A percentile compares a stretch with the other conserved stretches of the same genome.
These are phyloP conservation scores for Geotrichum restrictum DNA, from an alignment of 1,139 yeast species.

Conservation along the genomic window DNA sequence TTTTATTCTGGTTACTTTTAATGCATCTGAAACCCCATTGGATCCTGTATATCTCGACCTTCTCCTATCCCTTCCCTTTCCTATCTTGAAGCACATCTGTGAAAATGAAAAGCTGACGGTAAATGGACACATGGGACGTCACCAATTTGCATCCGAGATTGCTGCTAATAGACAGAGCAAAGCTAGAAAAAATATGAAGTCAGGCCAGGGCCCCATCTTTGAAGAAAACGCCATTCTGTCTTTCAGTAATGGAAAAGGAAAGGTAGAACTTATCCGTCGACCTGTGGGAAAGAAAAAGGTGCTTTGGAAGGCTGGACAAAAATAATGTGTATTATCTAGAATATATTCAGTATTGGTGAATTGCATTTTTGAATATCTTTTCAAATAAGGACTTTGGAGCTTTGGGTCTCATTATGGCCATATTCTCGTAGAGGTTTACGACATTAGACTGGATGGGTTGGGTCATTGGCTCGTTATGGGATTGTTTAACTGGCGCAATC, in stretches of 20 bases:
- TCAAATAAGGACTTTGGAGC: background rate
- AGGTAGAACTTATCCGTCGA: constrained; percentile 37
- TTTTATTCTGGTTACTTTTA: constrained; percentile 28
- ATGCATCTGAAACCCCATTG: constrained; percentile 24
- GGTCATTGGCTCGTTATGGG: background rate
- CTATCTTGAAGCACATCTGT: constrained; percentile 31
- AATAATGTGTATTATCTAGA: background rate
- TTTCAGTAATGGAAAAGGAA: constrained; percentile 38
- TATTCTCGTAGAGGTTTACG: constrained; percentile 6
- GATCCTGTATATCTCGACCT: constrained; percentile 24
- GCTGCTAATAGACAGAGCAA: constrained; percentile 29
- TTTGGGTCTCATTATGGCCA: background rate
- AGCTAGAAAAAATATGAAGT: constrained; percentile 23
- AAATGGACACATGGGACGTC: constrained; percentile 33
- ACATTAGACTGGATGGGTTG: background rate
- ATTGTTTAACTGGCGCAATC: background rate
- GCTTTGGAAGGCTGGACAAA: constrained; percentile 34
- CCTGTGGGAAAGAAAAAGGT: constrained; percentile 33
- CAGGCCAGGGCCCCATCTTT: constrained; percentile 20
- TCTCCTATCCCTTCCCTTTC: constrained; percentile 32
- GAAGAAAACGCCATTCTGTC: constrained; percentile 39
- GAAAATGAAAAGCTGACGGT: constrained; percentile 32
- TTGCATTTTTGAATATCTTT: constrained; percentile 1
- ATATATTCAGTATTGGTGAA: too few species aligned
- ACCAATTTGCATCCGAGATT: constrained; percentile 34